Evolutionary conservation across 2,329 filamentous ascomycete genomes (phyloP), one percentile per base, ranked within the genome.

Genomic region (Ceratocystis cubensis): DNA sequence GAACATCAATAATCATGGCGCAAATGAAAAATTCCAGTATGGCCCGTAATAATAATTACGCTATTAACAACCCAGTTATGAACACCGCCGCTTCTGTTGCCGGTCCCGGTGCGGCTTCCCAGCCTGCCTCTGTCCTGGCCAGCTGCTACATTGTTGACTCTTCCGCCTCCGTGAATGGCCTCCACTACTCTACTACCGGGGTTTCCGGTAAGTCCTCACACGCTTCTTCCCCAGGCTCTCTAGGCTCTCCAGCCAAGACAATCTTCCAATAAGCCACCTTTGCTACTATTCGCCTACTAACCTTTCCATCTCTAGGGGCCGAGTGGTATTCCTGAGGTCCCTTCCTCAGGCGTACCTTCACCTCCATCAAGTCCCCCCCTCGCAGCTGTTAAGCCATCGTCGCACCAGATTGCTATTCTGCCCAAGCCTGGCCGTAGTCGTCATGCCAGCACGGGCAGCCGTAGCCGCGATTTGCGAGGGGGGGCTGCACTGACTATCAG

Each of bases 241-340:
- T 4, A 20, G 30, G 4, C 59, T 63, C 48, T 65, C 44, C 62
- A 10, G 37, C 3, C 37, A 41, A 41, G 10, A 5, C 37, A 41
- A 41, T 41, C 37, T 13, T 3, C 13, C 10, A 41, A 41, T 15
- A 13, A 15, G 37, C 37, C 37, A 25, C 7, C 65, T 22, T 45
- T 65, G 33, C 33, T 65, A 28, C 25, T 63, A 30, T 22, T 33
- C 10, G 30, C 25, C 56, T 20, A 41, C 48, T 63, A 57, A 64
- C 63, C 71, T 72, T 62, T 71, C 70, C 66, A 50, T 65, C 44
- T 69, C 5, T 10, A 87, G 87, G 88, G 85, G 86, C 86, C 78
- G 87, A 90, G 89, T 93, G 89, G 89, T 91, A 89, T 91, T 88
- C 89, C 89, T 93, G 89, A 93, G 88, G 89, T 89, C 82, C 85